phyloP scores from a whole-genome alignment of 2,329 filamentous ascomycete species.

The Verticillium nubilum region DNA sequence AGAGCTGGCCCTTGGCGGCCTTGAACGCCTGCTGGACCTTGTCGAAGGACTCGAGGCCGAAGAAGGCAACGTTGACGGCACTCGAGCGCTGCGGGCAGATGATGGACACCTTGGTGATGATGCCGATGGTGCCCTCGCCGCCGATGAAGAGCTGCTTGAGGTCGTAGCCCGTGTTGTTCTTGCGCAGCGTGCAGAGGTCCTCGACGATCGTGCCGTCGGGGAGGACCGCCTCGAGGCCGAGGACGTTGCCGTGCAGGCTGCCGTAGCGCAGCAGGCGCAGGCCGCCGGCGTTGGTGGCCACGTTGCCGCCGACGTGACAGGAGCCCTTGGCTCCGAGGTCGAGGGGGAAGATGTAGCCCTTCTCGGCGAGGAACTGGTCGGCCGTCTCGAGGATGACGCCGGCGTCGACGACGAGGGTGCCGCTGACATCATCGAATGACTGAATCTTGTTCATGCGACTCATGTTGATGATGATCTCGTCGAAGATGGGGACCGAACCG shows the following conservation, averaged over 20 bases:
- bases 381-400: slow-evolving; percentile 87
- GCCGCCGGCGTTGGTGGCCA: slow-evolving; percentile 92
- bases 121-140: slow-evolving; percentile 88
- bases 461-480: slow-evolving; percentile 93
- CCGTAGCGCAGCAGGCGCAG: slow-evolving; percentile 87
- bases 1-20: slow-evolving; percentile 83
- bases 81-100: slow-evolving; percentile 82
- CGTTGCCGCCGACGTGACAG: slow-evolving; percentile 93
- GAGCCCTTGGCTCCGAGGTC: slow-evolving; percentile 98
- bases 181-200: slow-evolving; percentile 80
- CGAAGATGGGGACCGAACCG: slow-evolving; percentile 93
- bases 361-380: slow-evolving; percentile 79
- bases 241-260: slow-evolving; percentile 85
- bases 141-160: slow-evolving; percentile 96
- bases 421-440: slow-evolving; percentile 89
- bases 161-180: slow-evolving; percentile 99
- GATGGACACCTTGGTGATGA: slow-evolving; percentile 87
- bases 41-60: slow-evolving; percentile 85
- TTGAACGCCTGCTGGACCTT: slow-evolving; percentile 81
- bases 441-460: slow-evolving; percentile 85
- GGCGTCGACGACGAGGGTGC: slow-evolving; percentile 83
- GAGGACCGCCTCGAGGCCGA: slow-evolving; percentile 89
- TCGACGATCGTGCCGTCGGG: slow-evolving; percentile 90
- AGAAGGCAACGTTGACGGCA: slow-evolving; percentile 91
- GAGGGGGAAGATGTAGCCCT: slow-evolving; percentile 84